Conservation (phyloP, 1,284 basidiomycete species). For the Tilletia caries region DNA sequence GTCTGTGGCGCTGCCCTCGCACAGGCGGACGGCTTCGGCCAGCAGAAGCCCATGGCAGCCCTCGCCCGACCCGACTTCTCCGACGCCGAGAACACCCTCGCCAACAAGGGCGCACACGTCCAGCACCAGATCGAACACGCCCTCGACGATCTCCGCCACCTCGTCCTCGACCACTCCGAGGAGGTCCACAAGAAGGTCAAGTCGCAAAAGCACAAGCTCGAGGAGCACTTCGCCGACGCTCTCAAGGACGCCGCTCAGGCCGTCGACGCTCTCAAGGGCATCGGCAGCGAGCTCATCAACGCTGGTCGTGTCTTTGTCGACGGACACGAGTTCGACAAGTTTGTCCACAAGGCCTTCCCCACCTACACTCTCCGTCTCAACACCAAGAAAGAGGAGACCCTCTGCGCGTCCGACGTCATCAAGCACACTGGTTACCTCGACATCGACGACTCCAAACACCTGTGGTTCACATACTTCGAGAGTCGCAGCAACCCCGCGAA, state of each 20-base stretch:
- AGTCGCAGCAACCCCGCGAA: conserved; percentile 67
- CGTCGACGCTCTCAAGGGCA: conserved; percentile 25
- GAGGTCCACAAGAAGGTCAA: conserved; percentile 25
- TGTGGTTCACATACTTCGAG: conserved; percentile 89
- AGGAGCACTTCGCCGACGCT: conserved; percentile 25
- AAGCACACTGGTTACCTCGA: conserved; percentile 82
- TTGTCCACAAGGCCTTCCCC: conserved; percentile 69
- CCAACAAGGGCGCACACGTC: conserved; percentile 23
- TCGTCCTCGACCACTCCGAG: conserved; percentile 19
- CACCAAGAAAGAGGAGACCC: conserved; percentile 23
- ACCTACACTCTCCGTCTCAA: conserved; percentile 70
- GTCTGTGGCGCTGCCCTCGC: conserved; percentile 26
- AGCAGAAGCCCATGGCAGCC: conserved; percentile 23
- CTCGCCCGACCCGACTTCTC: conserved; percentile 39
- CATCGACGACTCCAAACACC: conserved; percentile 75
- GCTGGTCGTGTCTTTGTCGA: conserved; percentile 55
- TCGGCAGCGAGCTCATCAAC: conserved; percentile 32
- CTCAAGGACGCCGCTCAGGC: conserved; percentile 20
- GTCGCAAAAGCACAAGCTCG: conserved; percentile 53
- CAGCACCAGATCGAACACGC: conserved; percentile 53
- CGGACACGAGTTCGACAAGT: conserved; percentile 61
- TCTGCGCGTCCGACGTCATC: conserved; percentile 79
- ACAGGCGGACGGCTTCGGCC: neutral
- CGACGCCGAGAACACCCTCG: neutral
- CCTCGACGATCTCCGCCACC: conserved; percentile 44